phyloP scores from a whole-genome alignment of 257 asterid genomes.

The Cinchona pubescens region DNA sequence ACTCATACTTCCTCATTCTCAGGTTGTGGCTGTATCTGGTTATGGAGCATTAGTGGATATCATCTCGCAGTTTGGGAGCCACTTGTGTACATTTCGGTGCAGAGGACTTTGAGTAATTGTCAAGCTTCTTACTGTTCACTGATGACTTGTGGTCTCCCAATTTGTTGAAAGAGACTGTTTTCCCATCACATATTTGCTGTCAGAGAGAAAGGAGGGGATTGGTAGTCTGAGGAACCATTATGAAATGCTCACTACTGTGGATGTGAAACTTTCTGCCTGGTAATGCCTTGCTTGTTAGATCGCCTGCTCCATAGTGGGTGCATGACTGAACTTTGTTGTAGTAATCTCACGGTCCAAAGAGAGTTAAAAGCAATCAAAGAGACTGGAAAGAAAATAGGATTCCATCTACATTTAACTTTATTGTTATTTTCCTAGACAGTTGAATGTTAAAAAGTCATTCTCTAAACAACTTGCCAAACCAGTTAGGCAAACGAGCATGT shows the following conservation, averaged over 20 bases:
- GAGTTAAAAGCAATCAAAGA: too few relatives aligned
- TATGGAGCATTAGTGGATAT: constrained; percentile 92
- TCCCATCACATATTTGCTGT: neutral
- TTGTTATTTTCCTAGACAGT: too few relatives aligned
- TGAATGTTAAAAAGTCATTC: too few relatives aligned
- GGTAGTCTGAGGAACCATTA: neutral
- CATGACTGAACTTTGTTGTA: too few relatives aligned
- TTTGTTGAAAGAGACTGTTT: neutral
- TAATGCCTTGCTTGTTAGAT: neutral
- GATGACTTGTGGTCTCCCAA: neutral
- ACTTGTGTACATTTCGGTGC: constrained; percentile 75
- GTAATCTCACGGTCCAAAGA: too few relatives aligned
- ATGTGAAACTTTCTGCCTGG: neutral
- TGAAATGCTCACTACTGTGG: neutral
- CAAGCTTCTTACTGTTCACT: neutral
- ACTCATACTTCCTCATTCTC: constrained; percentile 5
- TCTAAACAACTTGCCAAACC: too few relatives aligned
- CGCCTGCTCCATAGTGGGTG: too few relatives aligned
- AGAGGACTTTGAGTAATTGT: constrained; percentile 34
- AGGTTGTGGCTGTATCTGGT: constrained; percentile 85
- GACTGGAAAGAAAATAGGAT: too few relatives aligned
- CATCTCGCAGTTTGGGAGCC: constrained; percentile 92
- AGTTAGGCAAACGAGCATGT: too few relatives aligned
- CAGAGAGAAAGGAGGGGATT: neutral
- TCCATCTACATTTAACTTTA: too few relatives aligned